A percentile compares a stretch with the other conserved stretches of the same genome.
phyloP scores from a whole-genome alignment of 805 yeast genomes.

The Torulaspora maleeae region DNA sequence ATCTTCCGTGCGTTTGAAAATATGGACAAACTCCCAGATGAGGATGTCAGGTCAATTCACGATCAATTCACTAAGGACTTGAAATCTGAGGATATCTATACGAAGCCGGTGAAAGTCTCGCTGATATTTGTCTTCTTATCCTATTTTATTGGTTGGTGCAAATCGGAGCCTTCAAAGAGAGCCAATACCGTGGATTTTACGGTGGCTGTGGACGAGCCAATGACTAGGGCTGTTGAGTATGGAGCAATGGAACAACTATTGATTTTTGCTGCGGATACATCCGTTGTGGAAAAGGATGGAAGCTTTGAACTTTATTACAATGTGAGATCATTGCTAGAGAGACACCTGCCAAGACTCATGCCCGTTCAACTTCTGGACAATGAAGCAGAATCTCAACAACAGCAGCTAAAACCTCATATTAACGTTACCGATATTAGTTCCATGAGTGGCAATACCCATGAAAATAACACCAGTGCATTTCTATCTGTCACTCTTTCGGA shows the following conservation, averaged over 20 bases:
- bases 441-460: conserved; percentile 1
- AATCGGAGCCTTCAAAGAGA: conserved; percentile 40
- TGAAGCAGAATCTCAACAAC: conserved; percentile 33
- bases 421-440: neutral
- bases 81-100: conserved; percentile 41
- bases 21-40: conserved; percentile 36
- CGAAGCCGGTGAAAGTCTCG: conserved; percentile 46
- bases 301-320: conserved; percentile 54
- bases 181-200: conserved; percentile 49
- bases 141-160: conserved; percentile 65
- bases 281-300: conserved; percentile 34
- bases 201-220: conserved; percentile 52
- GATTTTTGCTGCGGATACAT: conserved; percentile 55
- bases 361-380: conserved; percentile 52
- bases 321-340: conserved; percentile 60
- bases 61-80: conserved; percentile 36
- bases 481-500: conserved; percentile 23
- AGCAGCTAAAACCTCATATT: conserved; percentile 2
- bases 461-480: conserved; percentile 6
- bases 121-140: conserved; percentile 51
- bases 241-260: conserved; percentile 72
- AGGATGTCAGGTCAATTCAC: conserved; percentile 40
- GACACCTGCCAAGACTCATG: conserved; percentile 53
- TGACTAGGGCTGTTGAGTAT: conserved; percentile 51
- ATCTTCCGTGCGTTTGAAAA: conserved; percentile 44